A percentile compares a stretch with the other conserved stretches of the same genome.
Evolutionary conservation across 176 grass and related monocot species (phyloP).

Genomic region (Musa troglodytarum): DNA sequence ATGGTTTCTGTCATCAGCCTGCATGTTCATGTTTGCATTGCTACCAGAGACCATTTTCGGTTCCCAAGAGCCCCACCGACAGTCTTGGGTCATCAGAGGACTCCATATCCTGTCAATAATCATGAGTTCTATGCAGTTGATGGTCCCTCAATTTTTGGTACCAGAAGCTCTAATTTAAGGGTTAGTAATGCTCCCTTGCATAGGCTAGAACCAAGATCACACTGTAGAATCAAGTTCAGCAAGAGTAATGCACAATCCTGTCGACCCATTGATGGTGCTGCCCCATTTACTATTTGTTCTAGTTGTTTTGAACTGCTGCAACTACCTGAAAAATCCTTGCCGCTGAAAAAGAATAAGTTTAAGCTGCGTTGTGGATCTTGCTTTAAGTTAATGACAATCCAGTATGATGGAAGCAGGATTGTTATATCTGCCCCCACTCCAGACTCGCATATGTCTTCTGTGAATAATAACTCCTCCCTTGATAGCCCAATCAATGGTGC

Average conservation of each 20-base stretch:
- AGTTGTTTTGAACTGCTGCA: conserved; percentile 90
- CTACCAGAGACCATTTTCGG: conserved; percentile 44
- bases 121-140: conserved; percentile 37
- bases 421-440: conserved; percentile 33
- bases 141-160: conserved; percentile 33
- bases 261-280: conserved; percentile 58
- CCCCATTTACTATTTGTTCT: conserved; percentile 85
- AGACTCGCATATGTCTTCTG: conserved; percentile 31
- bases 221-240: conserved; percentile 33
- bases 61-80: conserved; percentile 47
- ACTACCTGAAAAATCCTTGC: conserved; percentile 48
- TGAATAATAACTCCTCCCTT: conserved; percentile 32
- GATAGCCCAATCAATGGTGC: conserved; percentile 22
- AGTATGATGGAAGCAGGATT: conserved; percentile 59
- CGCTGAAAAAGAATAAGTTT: conserved; percentile 46
- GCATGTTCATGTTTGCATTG: conserved; percentile 77
- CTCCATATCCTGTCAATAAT: conserved; percentile 39
- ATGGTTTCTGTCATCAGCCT: conserved; percentile 70
- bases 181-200: conserved; percentile 26
- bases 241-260: conserved; percentile 46
- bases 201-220: conserved; percentile 11
- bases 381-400: conserved; percentile 64
- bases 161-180: conserved; percentile 45
- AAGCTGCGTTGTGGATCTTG: conserved; percentile 81
- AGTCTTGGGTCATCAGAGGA: conserved; percentile 38